Conservation (phyloP, 2,329 filamentous ascomycete genomes). For the Diplodia intermedia region DNA sequence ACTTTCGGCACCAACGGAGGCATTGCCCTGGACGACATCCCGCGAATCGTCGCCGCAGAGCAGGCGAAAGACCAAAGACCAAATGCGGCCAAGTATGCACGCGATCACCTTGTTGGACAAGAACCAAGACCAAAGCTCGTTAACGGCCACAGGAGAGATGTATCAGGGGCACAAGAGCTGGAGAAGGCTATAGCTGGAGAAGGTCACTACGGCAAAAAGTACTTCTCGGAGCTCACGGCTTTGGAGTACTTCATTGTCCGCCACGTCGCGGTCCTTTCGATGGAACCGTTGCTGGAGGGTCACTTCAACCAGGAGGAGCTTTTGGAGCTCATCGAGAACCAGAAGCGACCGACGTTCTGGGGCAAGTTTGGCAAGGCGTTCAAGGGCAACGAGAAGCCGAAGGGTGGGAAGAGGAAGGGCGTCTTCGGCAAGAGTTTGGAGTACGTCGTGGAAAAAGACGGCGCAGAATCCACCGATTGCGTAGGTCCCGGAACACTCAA, state of each 20-base stretch:
- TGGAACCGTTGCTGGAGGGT: conserved; percentile 88
- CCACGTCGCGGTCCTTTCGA: conserved; percentile 90
- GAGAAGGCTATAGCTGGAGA: conserved; percentile 59
- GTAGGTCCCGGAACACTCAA: conserved; percentile 90
- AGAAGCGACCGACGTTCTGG: conserved; percentile 91
- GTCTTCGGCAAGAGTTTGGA: conserved; percentile 92
- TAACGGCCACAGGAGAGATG: conserved; percentile 71
- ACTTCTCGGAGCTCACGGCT: conserved; percentile 94
- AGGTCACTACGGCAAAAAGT: conserved; percentile 68
- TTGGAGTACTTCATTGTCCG: conserved; percentile 97
- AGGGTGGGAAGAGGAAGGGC: conserved; percentile 86
- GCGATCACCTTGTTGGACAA: conserved; percentile 70
- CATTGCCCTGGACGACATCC: conserved; percentile 93
- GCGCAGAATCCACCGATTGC: conserved; percentile 96
- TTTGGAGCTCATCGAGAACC: conserved; percentile 85
- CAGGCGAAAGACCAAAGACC: conserved; percentile 90
- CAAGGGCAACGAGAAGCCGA: conserved; percentile 65
- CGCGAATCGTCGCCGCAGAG: conserved; percentile 92
- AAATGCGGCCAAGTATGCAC: conserved; percentile 77
- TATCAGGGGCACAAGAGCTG: conserved; percentile 63
- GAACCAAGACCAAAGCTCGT: conserved; percentile 73
- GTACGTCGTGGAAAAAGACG: conserved; percentile 86
- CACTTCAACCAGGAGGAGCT: conserved; percentile 95
- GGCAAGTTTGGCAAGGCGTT: conserved; percentile 97
- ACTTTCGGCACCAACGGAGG: conserved; percentile 85